Evolutionary conservation across 768 basidiomycete genomes (phyloP).

Genomic region (Cyathus striatus): DNA sequence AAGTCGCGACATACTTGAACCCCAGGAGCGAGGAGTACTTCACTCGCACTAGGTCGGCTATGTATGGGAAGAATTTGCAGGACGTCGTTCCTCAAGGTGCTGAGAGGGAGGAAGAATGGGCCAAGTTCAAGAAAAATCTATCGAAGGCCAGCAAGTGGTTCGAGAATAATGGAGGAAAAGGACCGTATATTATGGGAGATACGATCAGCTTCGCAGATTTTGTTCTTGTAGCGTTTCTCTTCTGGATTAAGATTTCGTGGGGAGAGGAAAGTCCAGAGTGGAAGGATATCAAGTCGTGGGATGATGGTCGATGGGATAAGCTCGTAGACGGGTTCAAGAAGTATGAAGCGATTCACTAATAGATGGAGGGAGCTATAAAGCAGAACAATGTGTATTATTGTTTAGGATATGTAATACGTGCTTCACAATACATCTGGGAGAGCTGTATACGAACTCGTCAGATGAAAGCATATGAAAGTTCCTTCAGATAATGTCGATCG

Average conservation of each 20-base stretch:
- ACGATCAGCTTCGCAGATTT: conserved; percentile 35
- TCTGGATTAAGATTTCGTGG: conserved; percentile 23
- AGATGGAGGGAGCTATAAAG: too few species aligned
- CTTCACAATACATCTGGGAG: too few species aligned
- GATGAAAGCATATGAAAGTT: too few species aligned
- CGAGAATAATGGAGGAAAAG: conserved; percentile 16
- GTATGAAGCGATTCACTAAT: too few species aligned
- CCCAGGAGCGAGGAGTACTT: conserved; percentile 25
- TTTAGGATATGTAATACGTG: too few species aligned
- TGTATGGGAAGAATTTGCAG: conserved; percentile 30
- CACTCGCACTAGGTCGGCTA: conserved; percentile 23
- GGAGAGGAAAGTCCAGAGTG: conserved; percentile 36
- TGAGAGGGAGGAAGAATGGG: conserved; percentile 28
- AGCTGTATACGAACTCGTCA: too few species aligned
- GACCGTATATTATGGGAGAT: conserved; percentile 32
- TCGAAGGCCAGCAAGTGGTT: conserved; percentile 22
- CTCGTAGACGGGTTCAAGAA: conserved; percentile 21
- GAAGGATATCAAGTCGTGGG: conserved; percentile 31
- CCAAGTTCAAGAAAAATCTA: conserved; percentile 25
- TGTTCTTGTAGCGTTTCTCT: conserved; percentile 22
- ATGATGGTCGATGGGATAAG: conserved; percentile 33
- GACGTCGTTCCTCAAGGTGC: conserved; percentile 25
- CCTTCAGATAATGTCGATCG: too few species aligned
- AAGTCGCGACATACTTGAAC: conserved; percentile 12
- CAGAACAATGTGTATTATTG: too few species aligned